Percentiles rank a stretch among this genome's conserved stretches.
Evolutionary conservation across 805 yeast species (phyloP).

Genomic region (Lachancea quebecensis): DNA sequence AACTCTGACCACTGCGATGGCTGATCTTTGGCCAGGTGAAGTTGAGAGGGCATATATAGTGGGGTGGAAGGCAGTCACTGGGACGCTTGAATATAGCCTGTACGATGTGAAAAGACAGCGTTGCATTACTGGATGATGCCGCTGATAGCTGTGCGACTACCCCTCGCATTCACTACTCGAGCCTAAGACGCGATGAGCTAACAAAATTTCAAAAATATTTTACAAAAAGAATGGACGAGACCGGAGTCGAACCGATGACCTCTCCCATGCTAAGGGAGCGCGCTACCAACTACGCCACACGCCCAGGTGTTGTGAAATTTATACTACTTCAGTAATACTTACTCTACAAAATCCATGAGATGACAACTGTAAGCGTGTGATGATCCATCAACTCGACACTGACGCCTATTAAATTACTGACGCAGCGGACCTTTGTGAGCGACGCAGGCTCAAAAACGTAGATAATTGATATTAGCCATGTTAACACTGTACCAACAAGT

Average conservation of each 20-base stretch:
- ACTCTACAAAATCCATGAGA: no score
- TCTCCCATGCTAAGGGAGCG: conserved; percentile 75
- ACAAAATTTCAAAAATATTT: background rate
- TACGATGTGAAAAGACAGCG: background rate
- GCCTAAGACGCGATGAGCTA: background rate
- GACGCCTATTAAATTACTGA: no score
- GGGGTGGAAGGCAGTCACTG: conserved; percentile 31
- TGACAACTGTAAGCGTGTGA: no score
- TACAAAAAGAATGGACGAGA: conserved; percentile 48
- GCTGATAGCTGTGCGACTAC: no score
- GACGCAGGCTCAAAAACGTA: no score
- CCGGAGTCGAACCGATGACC: conserved; percentile 79
- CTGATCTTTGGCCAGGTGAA: conserved; percentile 62
- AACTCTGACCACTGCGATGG: conserved; percentile 77
- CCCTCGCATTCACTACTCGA: background rate
- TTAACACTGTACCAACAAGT: no score
- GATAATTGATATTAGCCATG: no score
- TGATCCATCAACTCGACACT: no score
- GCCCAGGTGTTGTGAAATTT: no score
- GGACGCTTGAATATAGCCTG: conserved; percentile 4
- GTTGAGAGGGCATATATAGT: conserved; percentile 92
- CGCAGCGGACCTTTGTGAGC: no score
- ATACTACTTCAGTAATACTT: no score
- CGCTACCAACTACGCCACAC: conserved; percentile 82
- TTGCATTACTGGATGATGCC: no score